Evolutionary conservation across 2,329 filamentous ascomycete genomes (phyloP), one percentile per base, ranked within the genome.

Genomic region (Zasmidium angulare): DNA sequence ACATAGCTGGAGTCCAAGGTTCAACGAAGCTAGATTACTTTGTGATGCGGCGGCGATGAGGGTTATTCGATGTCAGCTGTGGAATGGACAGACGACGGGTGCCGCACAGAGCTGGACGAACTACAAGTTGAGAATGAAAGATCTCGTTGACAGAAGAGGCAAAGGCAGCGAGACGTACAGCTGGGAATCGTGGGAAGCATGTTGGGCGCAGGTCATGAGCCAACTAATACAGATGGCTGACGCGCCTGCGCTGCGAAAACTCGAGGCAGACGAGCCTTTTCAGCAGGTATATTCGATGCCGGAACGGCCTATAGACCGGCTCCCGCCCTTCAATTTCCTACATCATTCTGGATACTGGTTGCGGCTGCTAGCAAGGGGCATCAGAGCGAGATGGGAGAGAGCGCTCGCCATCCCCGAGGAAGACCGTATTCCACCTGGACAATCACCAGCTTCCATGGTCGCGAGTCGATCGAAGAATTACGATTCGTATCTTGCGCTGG

Each of bases 181-280:
- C 4, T 98, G 93, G 90, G 85, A 91, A 69, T 93, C 93, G 1
- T 99, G 93, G 93, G 89, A 96, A 76, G 87, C 90, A 46, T 84
- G 90, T 57, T 88, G 86, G 86, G 82, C 84, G 17, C 78, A 79
- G 61, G 75, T 82, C 24, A 87, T 88, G 82, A 84, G 83, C 2
- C 78, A 88, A 61, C 74, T 86, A 3, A 81, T 88, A 19, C 77
- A 79, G 48, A 78, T 80, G 53, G 80, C 82, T 22, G 77, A 81
- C 19, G 67, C 86, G 19, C 78, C 80, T 3, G 66, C 75, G 0
- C 78, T 84, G 60, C 71, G 71, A 20, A 56, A 55, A 46, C 19
- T 61, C 11, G 63, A 62, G 2, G 56, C 65, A 17, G 48, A 31
- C 10, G 62, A 69, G 3, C 31, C 52, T 9, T 43, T 29, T 9